Percentiles rank a stretch among this genome's conserved stretches.
phyloP scores from a whole-genome alignment of 2,329 filamentous ascomycete genomes.

The Penicillium hordei region DNA sequence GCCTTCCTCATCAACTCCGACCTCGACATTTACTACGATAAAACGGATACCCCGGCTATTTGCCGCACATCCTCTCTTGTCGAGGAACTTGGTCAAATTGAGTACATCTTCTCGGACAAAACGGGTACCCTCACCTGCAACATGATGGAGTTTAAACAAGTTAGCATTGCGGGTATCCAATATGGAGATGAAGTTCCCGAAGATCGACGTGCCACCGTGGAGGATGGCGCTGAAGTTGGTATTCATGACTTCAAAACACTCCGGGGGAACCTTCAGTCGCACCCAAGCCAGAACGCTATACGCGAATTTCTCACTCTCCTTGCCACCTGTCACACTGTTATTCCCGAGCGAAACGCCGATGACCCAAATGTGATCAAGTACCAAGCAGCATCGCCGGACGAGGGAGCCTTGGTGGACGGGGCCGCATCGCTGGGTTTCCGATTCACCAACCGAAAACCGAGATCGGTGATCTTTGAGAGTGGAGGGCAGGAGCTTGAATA shows the following conservation, averaged over 20 bases:
- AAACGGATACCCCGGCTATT: conserved; percentile 90
- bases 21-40: conserved; percentile 95
- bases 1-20: conserved; percentile 98
- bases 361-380: conserved; percentile 86
- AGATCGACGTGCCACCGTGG: conserved; percentile 76
- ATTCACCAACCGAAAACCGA: conserved; percentile 87
- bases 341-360: conserved; percentile 81
- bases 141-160: conserved; percentile 98
- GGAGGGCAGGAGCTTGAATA: conserved; percentile 74
- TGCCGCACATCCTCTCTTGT: conserved; percentile 95
- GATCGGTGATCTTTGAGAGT: conserved; percentile 78
- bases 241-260: conserved; percentile 82
- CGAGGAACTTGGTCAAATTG: conserved; percentile 95
- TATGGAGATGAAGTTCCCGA: conserved; percentile 92
- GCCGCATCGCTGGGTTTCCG: conserved; percentile 82
- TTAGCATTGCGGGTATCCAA: conserved; percentile 87
- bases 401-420: conserved; percentile 93
- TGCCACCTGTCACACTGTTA: conserved; percentile 93
- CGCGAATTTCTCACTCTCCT: conserved; percentile 86
- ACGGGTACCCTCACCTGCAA: conserved; percentile 97
- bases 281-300: conserved; percentile 60
- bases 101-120: conserved; percentile 98
- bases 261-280: conserved; percentile 65
- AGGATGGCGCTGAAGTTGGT: conserved; percentile 74
- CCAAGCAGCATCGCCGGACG: conserved; percentile 94